Conservation (phyloP, 305 asterid genomes). For the Vinca major region DNA sequence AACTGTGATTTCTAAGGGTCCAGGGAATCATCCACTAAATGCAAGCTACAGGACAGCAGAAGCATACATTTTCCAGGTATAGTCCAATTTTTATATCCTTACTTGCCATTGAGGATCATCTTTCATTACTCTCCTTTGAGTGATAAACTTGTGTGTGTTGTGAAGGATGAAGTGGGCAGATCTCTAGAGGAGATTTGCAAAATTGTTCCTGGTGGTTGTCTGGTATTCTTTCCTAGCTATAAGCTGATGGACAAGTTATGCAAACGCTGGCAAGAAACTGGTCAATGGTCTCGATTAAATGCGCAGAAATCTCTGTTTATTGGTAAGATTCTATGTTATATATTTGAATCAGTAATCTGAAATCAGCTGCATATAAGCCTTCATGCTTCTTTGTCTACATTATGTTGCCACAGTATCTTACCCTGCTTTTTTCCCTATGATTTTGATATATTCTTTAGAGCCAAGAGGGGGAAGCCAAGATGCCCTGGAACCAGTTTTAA, state of each 20-base stretch:
- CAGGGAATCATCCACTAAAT: conserved; percentile 72
- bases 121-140: conserved; percentile 15
- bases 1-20: conserved; percentile 79
- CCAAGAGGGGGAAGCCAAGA: conserved; percentile 89
- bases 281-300: conserved; percentile 82
- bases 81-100: conserved; percentile 16
- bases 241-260: conserved; percentile 78
- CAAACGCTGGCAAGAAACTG: conserved; percentile 85
- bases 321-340: conserved; percentile 41
- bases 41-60: conserved; percentile 87
- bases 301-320: conserved; percentile 68
- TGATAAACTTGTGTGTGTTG: conserved; percentile 22
- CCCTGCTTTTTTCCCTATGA: not conserved
- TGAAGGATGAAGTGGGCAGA: conserved; percentile 74
- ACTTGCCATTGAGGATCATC: conserved; percentile 2
- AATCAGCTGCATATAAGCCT: no score
- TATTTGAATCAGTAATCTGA: no score
- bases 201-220: conserved; percentile 88
- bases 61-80: conserved; percentile 79
- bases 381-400: not conserved
- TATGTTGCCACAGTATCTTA: conserved; percentile 5
- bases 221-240: conserved; percentile 94
- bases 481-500: conserved; percentile 56
- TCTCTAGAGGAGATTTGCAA: conserved; percentile 85
- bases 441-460: conserved; percentile 33